Evolutionary conservation across 257 asterid species (phyloP).

Genomic region (Solanum pennellii): DNA sequence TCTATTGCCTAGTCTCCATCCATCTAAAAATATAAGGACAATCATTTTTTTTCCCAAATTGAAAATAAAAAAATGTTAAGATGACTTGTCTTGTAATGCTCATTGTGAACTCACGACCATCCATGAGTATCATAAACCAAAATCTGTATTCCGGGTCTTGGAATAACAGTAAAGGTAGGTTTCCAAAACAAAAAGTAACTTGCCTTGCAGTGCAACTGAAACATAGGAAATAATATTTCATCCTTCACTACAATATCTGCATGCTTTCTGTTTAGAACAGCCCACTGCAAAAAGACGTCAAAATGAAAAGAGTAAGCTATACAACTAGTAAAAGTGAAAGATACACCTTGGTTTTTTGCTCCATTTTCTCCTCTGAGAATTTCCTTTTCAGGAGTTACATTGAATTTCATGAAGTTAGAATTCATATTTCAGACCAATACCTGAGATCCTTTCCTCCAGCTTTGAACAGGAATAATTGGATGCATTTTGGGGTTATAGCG

Average conservation of each 20-base stretch:
- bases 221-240: conserved; percentile 61
- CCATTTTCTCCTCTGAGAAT: background rate
- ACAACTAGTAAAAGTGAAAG: background rate
- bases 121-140: background rate
- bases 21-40: background rate
- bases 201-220: conserved; percentile 90
- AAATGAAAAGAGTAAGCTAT: background rate
- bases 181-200: conserved; percentile 9
- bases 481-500: conserved; percentile 98
- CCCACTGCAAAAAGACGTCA: conserved; percentile 62
- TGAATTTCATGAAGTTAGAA: background rate
- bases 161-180: background rate
- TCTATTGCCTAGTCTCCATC: background rate
- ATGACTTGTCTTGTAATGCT: background rate
- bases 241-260: conserved; percentile 73
- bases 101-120: background rate
- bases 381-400: background rate
- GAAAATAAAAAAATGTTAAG: background rate
- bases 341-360: background rate
- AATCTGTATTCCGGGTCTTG: background rate
- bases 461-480: conserved; percentile 59
- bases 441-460: conserved; percentile 99
- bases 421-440: conserved; percentile 23
- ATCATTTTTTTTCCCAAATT: background rate
- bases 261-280: conserved; percentile 81